Evolutionary conservation across 306 rosid species (phyloP), one percentile per base, ranked within the genome.

Genomic region (Benincasa hispida): DNA sequence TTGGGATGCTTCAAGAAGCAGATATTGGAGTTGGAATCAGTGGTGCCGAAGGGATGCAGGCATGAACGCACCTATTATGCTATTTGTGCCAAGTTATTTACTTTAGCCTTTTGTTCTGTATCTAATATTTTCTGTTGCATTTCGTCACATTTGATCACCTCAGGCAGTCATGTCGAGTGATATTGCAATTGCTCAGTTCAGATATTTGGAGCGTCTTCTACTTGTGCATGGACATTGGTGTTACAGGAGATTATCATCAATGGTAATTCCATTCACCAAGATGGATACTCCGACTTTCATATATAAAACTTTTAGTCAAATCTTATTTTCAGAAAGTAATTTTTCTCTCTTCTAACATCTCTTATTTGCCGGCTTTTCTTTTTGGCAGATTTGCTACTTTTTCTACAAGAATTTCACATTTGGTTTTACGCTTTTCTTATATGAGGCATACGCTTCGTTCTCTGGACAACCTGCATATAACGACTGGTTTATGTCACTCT

Each of bases 11-110:
- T 85, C 99, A 95, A 89, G 98, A 95, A 86, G 99, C 99, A 42
- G 98, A 95, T 82, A 95, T 95, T 65, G 99, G 99, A 76, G 48
- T 95, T 48, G 99, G 99, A 82, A 95, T 95, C 63, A 95, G 99
- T 58, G 99, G 99, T 28, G 88, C 90, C 24, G 99, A 95, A 88
- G 99, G 99, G 84, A 95, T 95, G 99, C 99, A 95, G 99, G 99
- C 89, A 76, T 48, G 83, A 54, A 54, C 35, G 17, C 39, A 30
- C 24, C 47, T 77, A 32, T n/a, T 13, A 57, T 19, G 14, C 14
- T 27, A 12, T 47, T 47, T 47, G n/a, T 32, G 21, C 54, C 15
- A 0, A 50, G 67, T 14, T 57, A 19, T 55, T 55, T 24, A 57
- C 37, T 24, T 7, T n/a, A 25, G 12, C 79, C n/a, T 59, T 76